Conservation (phyloP, 2,329 filamentous ascomycete species). For the Fusarium vanettenii region DNA sequence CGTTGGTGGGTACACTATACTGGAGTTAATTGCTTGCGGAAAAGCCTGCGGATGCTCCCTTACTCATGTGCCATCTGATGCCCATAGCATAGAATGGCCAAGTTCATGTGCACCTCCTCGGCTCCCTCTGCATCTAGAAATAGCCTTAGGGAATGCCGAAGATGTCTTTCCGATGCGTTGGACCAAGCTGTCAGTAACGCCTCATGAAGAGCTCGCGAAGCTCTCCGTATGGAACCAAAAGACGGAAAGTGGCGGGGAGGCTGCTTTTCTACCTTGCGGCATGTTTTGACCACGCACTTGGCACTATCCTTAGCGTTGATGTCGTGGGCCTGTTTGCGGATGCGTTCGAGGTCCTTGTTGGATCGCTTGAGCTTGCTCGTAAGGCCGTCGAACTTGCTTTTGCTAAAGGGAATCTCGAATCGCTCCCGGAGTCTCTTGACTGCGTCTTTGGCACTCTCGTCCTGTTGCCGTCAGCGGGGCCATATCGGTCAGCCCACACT, state of each 20-base stretch:
- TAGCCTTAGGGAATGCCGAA: not conserved
- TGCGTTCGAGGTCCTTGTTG: not conserved
- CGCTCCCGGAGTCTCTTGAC: not conserved
- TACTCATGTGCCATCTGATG: not conserved
- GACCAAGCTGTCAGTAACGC: not conserved
- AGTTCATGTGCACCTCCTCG: not conserved
- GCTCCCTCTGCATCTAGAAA: not conserved
- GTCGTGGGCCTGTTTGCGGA: not conserved
- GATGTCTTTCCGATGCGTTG: not conserved
- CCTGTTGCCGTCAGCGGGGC: not conserved
- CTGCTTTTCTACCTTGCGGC: not conserved
- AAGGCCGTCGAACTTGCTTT: not conserved
- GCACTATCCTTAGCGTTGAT: not conserved
- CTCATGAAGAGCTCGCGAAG: not conserved
- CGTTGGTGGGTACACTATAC: too few relatives aligned
- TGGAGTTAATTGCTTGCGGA: not conserved
- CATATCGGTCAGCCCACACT: not conserved
- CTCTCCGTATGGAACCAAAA: not conserved
- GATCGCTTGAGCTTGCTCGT: not conserved
- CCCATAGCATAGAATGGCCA: not conserved
- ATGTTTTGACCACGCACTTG: not conserved
- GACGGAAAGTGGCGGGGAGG: not conserved
- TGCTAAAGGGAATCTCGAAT: not conserved
- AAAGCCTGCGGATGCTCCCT: fast-evolving
- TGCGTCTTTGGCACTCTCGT: not conserved